Evolutionary conservation across 495 filamentous ascomycete species (phyloP), one percentile per base, ranked within the genome.

Genomic region (Penicillium flavigenum): DNA sequence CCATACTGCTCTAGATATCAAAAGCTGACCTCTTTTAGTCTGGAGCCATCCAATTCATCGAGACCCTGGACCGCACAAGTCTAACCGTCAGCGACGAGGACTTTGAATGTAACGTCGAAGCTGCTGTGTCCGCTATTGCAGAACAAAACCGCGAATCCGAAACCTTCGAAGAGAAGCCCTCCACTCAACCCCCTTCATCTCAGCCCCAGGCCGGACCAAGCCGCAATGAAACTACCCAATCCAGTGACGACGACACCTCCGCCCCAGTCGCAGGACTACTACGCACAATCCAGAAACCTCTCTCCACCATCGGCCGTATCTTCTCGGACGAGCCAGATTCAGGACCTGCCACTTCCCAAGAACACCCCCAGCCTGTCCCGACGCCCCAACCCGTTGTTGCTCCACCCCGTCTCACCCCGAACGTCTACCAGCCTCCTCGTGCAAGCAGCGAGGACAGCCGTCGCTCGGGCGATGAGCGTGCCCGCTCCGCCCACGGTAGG

Each of bases 31-130:
- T 47, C 22, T 26, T 51, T 32, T 57, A 95, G 88, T 91, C 96
- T 82, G 94, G 94, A 57, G 94, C 91, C 36, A 88, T 98, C 53
- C 91, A 96, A 67, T 99, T 98, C 71, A 91, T 99, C 63, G 94
- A 99, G 71, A 93, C 87, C 34, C 84, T 99, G 62, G 94, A 98
- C 75, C 85, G 92, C 29, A 98, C 95, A 6, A 92, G 86, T 60
- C 73, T 99, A 22, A 97, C 95, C 6, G 91, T 99, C 47, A 87
- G 88, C 17, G 91, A 97, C 62, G 91, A 92, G 60, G 94, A 97
- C 26, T 99, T 98, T 67, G 94, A 99, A 68, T 81, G 81, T 61
- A 92, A 95, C 63, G 94, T 99, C 39, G 94, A 99, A 73, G 89
- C 88, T 7, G 91, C 94, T 9, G 94, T 98, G 12, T 96, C 91